These are phyloP conservation scores for Cyamopsis tetragonoloba DNA, from an alignment of 306 rosid genomes.

Conservation along the genomic window DNA sequence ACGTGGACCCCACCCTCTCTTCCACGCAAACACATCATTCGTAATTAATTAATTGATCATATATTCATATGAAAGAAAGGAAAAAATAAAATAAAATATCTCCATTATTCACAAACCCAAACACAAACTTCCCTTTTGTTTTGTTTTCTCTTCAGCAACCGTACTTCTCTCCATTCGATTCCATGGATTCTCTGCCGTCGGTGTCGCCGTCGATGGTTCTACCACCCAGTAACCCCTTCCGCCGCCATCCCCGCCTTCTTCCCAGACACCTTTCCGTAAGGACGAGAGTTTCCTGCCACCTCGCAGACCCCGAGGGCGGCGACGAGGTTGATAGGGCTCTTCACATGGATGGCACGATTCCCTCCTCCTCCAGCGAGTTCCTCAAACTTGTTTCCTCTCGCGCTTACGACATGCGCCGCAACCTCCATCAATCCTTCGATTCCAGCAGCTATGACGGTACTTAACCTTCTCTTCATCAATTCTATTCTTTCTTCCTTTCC, in stretches of 20 bases:
- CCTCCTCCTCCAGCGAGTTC: slow-evolving; percentile 72
- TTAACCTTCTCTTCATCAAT: too few species aligned
- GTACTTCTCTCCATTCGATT: neutral
- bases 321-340: slow-evolving; percentile 67
- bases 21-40: too few species aligned
- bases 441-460: slow-evolving; percentile 91
- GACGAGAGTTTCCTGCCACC: slow-evolving; percentile 31
- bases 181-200: slow-evolving; percentile 87
- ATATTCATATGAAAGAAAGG: neutral
- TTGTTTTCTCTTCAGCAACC: neutral
- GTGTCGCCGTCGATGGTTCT: slow-evolving; percentile 66
- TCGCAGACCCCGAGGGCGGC: slow-evolving; percentile 26
- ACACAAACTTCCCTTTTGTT: neutral
- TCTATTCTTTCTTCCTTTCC: neutral
- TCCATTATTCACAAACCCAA: neutral
- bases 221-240: slow-evolving; percentile 50
- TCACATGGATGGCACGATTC: slow-evolving; percentile 75
- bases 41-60: too few species aligned
- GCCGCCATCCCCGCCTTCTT: slow-evolving; percentile 11
- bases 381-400: slow-evolving; percentile 86
- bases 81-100: too few species aligned
- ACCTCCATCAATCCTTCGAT: slow-evolving; percentile 77
- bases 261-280: slow-evolving; percentile 19
- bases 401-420: slow-evolving; percentile 89
- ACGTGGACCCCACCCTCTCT: neutral